Evolutionary conservation across 352 stramenopile genomes (phyloP), one percentile per base, ranked within the genome.

Genomic region (Pythium insidiosum): DNA sequence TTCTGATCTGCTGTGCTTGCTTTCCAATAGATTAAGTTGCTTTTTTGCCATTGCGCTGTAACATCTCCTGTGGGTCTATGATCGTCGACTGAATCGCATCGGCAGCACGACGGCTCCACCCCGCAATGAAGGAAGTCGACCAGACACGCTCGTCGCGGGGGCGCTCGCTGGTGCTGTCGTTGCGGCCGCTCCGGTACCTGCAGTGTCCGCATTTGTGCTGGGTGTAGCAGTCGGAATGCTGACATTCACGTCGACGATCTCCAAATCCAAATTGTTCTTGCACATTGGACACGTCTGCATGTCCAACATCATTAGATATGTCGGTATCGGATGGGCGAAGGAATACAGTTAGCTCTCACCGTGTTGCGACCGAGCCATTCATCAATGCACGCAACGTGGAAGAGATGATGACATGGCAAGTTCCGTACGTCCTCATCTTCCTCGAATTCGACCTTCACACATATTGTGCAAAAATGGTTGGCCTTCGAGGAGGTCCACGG

Each of bases 351-450:
- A n/a, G n/a, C 28, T 15, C 28, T 72, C 57, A 88, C 76, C 69
- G 88, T 95, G 50, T 88, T 87, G 38, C 79, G 68, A 38, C 72
- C 61, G 39, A 96, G 68, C 87, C 87, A 96, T 43, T 92, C 63
- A 47, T 89, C 81, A 40, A 96, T 84, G 56, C 87, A 96, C 3
- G 82, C 60, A 0, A 88, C 72, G 58, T 96, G 84, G 59, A 95
- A 95, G 41, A 95, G 68, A 53, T 96, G 87, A 26, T 75, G 74
- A 60, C 87, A 96, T 2, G 69, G 66, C 33, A 96, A 38, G 20
- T 84, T 84, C 24, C 74, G 72, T 29, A 88, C 63, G 19, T 88
- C 74, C 44, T 88, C 74, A 25, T 74, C 68, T 35, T 85, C 66
- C 43, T 88, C 74, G 42, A 88, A 88, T 22, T 85, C 74, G 22